Evolutionary conservation across 176 grass and related monocot species (phyloP).

Genomic region (Triticum turgidum): DNA sequence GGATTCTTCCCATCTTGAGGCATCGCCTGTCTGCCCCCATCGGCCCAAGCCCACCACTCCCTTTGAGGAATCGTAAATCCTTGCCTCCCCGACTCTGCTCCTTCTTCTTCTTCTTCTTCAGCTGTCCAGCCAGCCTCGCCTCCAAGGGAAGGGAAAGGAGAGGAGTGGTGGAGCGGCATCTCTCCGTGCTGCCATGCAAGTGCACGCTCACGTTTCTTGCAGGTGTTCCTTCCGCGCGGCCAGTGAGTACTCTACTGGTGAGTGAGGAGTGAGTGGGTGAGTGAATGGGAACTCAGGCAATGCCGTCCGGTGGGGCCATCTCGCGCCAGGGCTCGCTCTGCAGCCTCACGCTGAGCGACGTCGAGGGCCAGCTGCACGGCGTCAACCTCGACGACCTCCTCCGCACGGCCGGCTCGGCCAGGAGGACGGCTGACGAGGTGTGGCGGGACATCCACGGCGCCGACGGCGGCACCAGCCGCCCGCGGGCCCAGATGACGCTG

Average conservation of each 20-base stretch:
- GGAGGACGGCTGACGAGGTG: constrained; percentile 74
- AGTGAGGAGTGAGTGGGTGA: neutral
- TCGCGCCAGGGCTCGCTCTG: constrained; percentile 64
- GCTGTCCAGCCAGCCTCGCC: neutral
- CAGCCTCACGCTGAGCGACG: constrained; percentile 65
- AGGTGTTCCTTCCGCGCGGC: neutral
- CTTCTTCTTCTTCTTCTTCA: constrained; percentile 19
- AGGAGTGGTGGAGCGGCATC: neutral
- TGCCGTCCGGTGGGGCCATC: constrained; percentile 52
- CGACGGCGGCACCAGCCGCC: neutral
- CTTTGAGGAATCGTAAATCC: constrained; percentile 46
- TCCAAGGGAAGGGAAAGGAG: constrained; percentile 3
- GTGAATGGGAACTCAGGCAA: constrained; percentile 63
- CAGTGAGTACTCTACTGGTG: neutral
- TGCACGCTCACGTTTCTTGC: neutral
- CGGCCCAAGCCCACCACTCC: constrained; percentile 42
- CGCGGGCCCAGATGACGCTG: constrained; percentile 71
- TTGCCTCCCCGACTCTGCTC: constrained; percentile 3
- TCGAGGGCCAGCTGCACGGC: constrained; percentile 66
- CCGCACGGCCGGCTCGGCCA: constrained; percentile 36
- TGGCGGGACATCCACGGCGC: constrained; percentile 75
- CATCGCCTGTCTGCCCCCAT: constrained; percentile 39
- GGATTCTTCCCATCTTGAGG: constrained; percentile 32
- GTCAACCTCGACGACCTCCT: constrained; percentile 72
- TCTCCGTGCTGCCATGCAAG: constrained; percentile 3